A percentile compares a stretch with the other conserved stretches of the same genome.
Evolutionary conservation across 148 eudicot species (phyloP).

Genomic region (Oxyria digyna): DNA sequence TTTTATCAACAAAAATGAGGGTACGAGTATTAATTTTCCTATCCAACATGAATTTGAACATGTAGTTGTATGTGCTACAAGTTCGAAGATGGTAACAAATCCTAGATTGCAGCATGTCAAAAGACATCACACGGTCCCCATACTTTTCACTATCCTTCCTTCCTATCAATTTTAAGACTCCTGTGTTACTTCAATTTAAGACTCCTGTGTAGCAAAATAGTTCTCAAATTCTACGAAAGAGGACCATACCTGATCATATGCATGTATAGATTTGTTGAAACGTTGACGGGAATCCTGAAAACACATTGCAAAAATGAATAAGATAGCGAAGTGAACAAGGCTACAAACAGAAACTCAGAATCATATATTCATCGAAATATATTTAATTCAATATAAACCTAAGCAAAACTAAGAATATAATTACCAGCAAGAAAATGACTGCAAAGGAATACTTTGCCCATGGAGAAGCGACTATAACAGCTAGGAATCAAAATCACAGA

Average conservation of each 20-base stretch:
- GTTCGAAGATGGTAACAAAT: neutral
- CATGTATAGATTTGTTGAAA: slow-evolving; percentile 63
- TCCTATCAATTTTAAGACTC: neutral
- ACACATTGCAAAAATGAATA: neutral
- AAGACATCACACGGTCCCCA: neutral
- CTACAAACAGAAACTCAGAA: neutral
- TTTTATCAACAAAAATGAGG: too few relatives aligned
- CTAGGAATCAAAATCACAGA: neutral
- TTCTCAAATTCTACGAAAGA: neutral
- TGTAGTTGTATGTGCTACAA: neutral
- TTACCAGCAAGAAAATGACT: neutral
- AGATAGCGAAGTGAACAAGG: slow-evolving; percentile 1
- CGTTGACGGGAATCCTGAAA: slow-evolving; percentile 79
- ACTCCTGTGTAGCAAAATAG: neutral
- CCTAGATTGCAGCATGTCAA: neutral
- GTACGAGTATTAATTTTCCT: too few relatives aligned
- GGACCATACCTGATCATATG: slow-evolving; percentile 71
- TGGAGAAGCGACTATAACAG: neutral
- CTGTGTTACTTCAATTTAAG: neutral
- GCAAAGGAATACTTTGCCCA: neutral
- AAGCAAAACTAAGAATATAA: neutral
- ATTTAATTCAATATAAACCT: neutral
- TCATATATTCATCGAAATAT: neutral
- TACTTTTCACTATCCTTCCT: neutral
- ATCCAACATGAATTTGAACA: neutral